Conservation (phyloP, 139 green algal genomes). For the Gonium pectorale region DNA sequence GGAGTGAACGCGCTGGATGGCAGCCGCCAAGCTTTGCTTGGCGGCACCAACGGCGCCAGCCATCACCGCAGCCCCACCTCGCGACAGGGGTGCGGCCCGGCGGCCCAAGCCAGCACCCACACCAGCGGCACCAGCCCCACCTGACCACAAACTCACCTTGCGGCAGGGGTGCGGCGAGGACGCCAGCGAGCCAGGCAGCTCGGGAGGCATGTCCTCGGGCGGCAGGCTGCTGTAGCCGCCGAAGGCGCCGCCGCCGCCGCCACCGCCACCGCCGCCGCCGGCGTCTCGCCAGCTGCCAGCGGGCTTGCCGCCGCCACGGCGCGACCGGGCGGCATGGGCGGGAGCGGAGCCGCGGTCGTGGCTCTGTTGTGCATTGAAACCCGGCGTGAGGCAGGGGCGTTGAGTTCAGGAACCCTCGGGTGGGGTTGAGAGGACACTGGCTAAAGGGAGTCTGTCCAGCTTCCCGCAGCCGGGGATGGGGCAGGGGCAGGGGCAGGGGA, state of each 20-base stretch:
- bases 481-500: too few relatives aligned
- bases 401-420: too few relatives aligned
- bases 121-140: not conserved
- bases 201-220: slow-evolving; percentile 29
- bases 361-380: not conserved
- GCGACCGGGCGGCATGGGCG: too few relatives aligned
- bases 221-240: slow-evolving; percentile 40
- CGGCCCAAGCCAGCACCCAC: not conserved
- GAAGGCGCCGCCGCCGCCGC: not conserved
- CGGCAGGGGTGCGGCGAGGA: slow-evolving; percentile 37
- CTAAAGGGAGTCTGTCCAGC: too few relatives aligned
- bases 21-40: too few relatives aligned
- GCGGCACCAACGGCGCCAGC: too few relatives aligned
- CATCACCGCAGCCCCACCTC: too few relatives aligned
- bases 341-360: not conserved
- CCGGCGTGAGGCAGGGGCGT: too few relatives aligned
- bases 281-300: slow-evolving; percentile 4
- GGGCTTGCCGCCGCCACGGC: not conserved
- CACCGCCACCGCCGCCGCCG: not conserved
- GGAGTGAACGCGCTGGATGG: too few relatives aligned
- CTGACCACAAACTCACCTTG: slow-evolving; percentile 10
- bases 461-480: too few relatives aligned
- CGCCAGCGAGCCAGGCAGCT: slow-evolving; percentile 29
- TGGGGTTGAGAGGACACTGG: too few relatives aligned
- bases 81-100: too few relatives aligned